Percentiles rank a stretch among this genome's conserved stretches.
Conservation (phyloP, 2,329 filamentous ascomycete species). For the Aspergillus pseudonomiae region DNA sequence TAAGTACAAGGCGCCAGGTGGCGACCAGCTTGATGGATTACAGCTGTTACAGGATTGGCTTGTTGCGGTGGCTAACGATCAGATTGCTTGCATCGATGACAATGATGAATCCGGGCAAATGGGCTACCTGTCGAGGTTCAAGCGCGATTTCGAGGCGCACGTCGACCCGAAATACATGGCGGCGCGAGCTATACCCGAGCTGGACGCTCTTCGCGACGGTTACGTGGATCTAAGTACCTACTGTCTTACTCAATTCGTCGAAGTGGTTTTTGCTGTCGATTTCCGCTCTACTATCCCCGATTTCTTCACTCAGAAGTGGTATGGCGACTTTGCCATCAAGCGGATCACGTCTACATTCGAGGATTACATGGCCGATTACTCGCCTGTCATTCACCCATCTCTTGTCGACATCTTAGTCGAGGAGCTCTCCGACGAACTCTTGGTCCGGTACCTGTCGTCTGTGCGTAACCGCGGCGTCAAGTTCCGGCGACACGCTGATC, state of each 20-base stretch:
- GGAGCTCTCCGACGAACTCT: slow-evolving; percentile 87
- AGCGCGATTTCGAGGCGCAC: slow-evolving; percentile 76
- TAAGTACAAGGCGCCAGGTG: slow-evolving; percentile 64
- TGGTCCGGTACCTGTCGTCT: slow-evolving; percentile 78
- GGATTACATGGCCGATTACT: slow-evolving; percentile 90
- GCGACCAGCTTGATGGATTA: slow-evolving; percentile 65
- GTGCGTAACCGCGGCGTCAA: slow-evolving; percentile 90
- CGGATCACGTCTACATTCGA: slow-evolving; percentile 94
- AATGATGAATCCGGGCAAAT: slow-evolving; percentile 72
- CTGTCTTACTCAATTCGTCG: slow-evolving; percentile 84
- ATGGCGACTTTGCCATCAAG: slow-evolving; percentile 81
- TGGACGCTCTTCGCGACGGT: slow-evolving; percentile 77
- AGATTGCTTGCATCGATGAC: slow-evolving; percentile 97
- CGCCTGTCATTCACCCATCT: slow-evolving; percentile 78
- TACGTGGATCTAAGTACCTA: slow-evolving; percentile 95
- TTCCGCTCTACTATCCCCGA: slow-evolving; percentile 80
- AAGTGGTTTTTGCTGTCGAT: slow-evolving; percentile 87
- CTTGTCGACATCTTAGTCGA: slow-evolving; percentile 90
- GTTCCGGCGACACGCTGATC: slow-evolving; percentile 76
- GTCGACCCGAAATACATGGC: slow-evolving; percentile 79
- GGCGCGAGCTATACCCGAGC: slow-evolving; percentile 70
- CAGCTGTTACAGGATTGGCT: slow-evolving; percentile 85
- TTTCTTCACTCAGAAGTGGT: slow-evolving; percentile 93
- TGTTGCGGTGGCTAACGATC: slow-evolving; percentile 94
- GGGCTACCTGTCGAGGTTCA: slow-evolving; percentile 85